Conservation (phyloP, 2,329 filamentous ascomycete genomes). For the Ploettnerulaceae sp. region DNA sequence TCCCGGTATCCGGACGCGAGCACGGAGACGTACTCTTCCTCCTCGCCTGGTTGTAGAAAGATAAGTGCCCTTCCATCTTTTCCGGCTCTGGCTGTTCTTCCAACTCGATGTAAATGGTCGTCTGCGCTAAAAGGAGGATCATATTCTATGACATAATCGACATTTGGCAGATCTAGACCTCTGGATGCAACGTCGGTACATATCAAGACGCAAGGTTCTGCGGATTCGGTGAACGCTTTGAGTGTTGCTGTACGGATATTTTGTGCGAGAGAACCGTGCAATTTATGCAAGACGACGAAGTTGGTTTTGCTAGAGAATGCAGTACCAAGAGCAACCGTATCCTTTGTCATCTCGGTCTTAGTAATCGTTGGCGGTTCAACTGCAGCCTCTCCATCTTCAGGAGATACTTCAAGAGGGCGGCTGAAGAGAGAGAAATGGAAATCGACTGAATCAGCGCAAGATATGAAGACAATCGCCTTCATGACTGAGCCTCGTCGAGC, state of each 20-base stretch:
- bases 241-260: slow-evolving; percentile 83
- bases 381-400: slow-evolving; percentile 33
- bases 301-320: slow-evolving; percentile 74
- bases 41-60: slow-evolving; percentile 84
- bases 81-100: slow-evolving; percentile 89
- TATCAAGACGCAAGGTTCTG: slow-evolving; percentile 74
- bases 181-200: slow-evolving; percentile 95
- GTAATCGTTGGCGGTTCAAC: slow-evolving; percentile 30
- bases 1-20: slow-evolving; percentile 38
- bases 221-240: slow-evolving; percentile 68
- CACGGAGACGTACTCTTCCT: slow-evolving; percentile 78
- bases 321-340: slow-evolving; percentile 64
- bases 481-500: slow-evolving; percentile 84
- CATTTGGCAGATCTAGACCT: slow-evolving; percentile 89
- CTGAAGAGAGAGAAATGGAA: slow-evolving; percentile 87
- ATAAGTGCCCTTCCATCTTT: slow-evolving; percentile 80
- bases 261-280: slow-evolving; percentile 90
- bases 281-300: slow-evolving; percentile 72
- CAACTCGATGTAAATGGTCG: slow-evolving; percentile 91
- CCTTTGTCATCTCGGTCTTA: slow-evolving; percentile 40
- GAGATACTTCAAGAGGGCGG: slow-evolving; percentile 23
- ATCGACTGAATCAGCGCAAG: slow-evolving; percentile 93
- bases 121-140: slow-evolving; percentile 91
- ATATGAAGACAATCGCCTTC: slow-evolving; percentile 96
- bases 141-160: slow-evolving; percentile 93